These are phyloP conservation scores for Calonectria multiphialidica DNA, from an alignment of 2,329 filamentous ascomycete genomes.

Conservation along the genomic window DNA sequence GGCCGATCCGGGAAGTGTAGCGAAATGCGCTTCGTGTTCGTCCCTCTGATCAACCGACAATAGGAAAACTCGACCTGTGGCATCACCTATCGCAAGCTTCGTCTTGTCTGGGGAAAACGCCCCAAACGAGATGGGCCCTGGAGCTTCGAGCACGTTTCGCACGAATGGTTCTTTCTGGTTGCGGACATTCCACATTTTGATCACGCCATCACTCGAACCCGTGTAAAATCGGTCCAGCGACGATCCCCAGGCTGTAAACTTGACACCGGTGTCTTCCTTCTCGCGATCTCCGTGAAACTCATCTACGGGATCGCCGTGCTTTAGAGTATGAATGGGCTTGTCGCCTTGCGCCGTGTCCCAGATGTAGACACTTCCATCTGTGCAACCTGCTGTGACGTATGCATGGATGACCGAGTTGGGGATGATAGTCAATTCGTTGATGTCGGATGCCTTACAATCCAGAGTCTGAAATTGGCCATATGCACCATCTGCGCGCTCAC, in stretches of 20 bases:
- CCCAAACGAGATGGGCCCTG: conserved; percentile 69
- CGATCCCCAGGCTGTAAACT: conserved; percentile 72
- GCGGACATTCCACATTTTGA: conserved; percentile 74
- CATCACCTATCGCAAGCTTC: conserved; percentile 70
- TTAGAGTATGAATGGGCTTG: conserved; percentile 65
- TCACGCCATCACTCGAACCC: conserved; percentile 71
- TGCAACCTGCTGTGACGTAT: conserved; percentile 72
- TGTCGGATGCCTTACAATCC: conserved; percentile 70
- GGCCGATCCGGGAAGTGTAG: conserved; percentile 50
- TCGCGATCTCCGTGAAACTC: conserved; percentile 60
- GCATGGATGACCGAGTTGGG: conserved; percentile 63
- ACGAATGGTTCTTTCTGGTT: conserved; percentile 58
- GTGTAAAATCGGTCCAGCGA: conserved; percentile 71
- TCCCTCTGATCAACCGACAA: conserved; percentile 62
- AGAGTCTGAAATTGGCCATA: conserved; percentile 64
- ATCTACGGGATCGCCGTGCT: conserved; percentile 61
- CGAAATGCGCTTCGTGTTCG: conserved; percentile 48
- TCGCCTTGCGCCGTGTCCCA: conserved; percentile 72
- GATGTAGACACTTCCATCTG: conserved; percentile 71
- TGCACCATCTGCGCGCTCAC: conserved; percentile 39
- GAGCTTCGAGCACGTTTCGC: conserved; percentile 64
- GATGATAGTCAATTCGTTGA: conserved; percentile 72
- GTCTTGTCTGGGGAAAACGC: conserved; percentile 69
- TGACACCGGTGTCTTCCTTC: conserved; percentile 71
- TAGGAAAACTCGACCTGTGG: conserved; percentile 70